Percentiles rank a stretch among this genome's conserved stretches.
Conservation (phyloP, 345 rosid genomes). For the Eucalyptus curtisii region DNA sequence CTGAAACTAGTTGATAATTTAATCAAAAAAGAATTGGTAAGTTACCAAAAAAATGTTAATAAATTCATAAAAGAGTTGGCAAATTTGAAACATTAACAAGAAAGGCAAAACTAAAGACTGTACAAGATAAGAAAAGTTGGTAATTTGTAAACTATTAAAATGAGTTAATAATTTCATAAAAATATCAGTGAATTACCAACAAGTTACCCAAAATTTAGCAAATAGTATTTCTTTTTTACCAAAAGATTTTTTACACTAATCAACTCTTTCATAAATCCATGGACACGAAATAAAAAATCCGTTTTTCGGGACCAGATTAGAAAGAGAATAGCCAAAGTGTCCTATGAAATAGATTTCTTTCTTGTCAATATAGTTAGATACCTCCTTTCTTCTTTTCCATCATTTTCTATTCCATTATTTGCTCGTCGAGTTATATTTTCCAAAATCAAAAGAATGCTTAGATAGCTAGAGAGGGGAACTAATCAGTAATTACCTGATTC, state of each 20-base stretch:
- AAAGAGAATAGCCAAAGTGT: background rate
- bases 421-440: background rate
- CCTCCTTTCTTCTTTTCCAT: background rate
- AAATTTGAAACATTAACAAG: background rate
- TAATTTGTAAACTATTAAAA: background rate
- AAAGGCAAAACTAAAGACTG: background rate
- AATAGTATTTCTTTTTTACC: background rate
- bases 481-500: constrained; percentile 44
- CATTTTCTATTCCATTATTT: background rate
- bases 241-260: background rate
- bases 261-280: background rate
- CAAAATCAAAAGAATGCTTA: background rate
- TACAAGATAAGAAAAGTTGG: background rate
- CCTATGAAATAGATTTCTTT: background rate
- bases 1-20: background rate
- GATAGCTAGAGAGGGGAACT: background rate
- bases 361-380: background rate
- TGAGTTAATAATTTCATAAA: background rate
- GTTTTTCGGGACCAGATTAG: background rate
- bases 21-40: background rate
- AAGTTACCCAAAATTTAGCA: no score
- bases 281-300: no score
- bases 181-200: no score
- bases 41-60: background rate
- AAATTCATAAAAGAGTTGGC: background rate